Evolutionary conservation across 2,329 filamentous ascomycete genomes (phyloP).

Genomic region (Fusarium hostae): DNA sequence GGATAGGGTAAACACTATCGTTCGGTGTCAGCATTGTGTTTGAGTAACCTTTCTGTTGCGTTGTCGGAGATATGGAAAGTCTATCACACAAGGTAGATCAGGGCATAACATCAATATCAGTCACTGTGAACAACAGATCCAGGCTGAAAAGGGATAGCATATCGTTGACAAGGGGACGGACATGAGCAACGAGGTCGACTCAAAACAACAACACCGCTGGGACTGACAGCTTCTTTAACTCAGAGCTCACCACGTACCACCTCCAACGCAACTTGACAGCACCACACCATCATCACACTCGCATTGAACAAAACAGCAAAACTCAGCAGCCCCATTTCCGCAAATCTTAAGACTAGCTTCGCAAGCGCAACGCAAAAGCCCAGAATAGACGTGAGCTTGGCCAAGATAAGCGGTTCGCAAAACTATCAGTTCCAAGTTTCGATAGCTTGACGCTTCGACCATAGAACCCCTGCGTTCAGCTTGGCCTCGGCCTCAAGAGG

Average conservation of each 20-base stretch:
- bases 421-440: constrained; percentile 25
- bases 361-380: not conserved
- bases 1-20: not conserved
- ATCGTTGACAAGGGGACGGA: not conserved
- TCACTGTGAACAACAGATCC: not conserved
- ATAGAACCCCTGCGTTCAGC: constrained; percentile 27
- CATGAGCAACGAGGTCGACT: not conserved
- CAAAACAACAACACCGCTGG: constrained; percentile 1
- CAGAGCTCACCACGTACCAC: not conserved
- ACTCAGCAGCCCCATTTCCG: constrained; percentile 15
- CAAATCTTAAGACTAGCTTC: not conserved
- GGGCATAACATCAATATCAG: not conserved
- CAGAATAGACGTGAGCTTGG: constrained; percentile 5
- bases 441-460: constrained; percentile 18
- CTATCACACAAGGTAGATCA: not conserved
- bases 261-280: not conserved
- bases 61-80: not conserved
- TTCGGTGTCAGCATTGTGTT: not conserved
- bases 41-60: not conserved
- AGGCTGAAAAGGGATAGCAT: not conserved
- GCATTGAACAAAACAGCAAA: not conserved
- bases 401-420: constrained; percentile 7
- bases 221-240: constrained; percentile 23
- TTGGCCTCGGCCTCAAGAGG: constrained; percentile 20
- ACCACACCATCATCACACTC: constrained; percentile 6